Conservation (phyloP, 1,139 yeast species). For the Debaryomyces udenii region DNA sequence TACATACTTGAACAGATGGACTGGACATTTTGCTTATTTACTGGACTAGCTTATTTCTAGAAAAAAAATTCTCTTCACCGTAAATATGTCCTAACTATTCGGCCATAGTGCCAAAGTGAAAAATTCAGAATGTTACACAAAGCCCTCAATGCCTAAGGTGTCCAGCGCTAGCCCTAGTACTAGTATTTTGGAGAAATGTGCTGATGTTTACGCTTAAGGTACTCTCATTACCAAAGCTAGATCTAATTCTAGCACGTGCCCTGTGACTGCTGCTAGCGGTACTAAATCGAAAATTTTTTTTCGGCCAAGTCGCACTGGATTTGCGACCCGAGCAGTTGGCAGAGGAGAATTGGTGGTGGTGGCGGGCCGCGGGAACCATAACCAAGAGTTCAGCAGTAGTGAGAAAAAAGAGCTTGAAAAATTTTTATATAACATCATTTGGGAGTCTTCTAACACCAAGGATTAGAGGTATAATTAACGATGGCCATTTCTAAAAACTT, state of each 20-base stretch:
- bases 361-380: neutral
- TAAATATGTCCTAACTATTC: constrained; percentile 3
- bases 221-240: too few species aligned
- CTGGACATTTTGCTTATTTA: constrained; percentile 47
- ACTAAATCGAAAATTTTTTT: too few species aligned
- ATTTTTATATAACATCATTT: constrained; percentile 3
- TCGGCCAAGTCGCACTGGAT: neutral
- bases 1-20: constrained; percentile 74
- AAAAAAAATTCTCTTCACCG: constrained; percentile 13
- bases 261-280: constrained; percentile 9
- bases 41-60: constrained; percentile 14
- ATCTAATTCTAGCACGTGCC: constrained; percentile 12
- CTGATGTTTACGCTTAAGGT: too few species aligned
- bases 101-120: neutral
- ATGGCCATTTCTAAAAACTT: constrained; percentile 97
- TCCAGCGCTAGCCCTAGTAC: too few species aligned
- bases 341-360: neutral
- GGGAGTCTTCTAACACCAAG: constrained; percentile 6
- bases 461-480: constrained; percentile 14
- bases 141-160: too few species aligned
- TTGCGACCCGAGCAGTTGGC: constrained; percentile 3
- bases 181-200: too few species aligned
- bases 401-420: constrained; percentile 3
- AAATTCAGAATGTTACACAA: neutral
- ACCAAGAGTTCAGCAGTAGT: neutral